A percentile compares a stretch with the other conserved stretches of the same genome.
Conservation (phyloP, 2,329 filamentous ascomycete genomes). For the Fusarium papillatum region DNA sequence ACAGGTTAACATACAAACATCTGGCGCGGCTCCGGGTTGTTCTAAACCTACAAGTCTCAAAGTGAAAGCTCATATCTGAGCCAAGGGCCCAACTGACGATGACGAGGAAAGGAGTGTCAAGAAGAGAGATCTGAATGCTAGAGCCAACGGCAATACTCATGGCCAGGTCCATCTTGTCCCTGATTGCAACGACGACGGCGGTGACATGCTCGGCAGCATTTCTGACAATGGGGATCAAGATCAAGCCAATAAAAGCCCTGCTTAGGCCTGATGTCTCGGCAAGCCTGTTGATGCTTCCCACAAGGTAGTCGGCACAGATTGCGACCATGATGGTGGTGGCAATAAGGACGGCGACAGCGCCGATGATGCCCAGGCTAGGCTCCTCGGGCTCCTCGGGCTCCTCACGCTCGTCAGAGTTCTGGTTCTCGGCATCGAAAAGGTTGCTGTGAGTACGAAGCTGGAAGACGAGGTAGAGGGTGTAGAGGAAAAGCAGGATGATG, state of each 20-base stretch:
- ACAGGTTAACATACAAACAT: too few relatives aligned
- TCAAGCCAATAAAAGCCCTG: slow-evolving; percentile 85
- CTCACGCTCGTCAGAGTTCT: too few relatives aligned
- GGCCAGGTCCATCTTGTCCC: slow-evolving; percentile 81
- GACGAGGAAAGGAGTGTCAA: slow-evolving; percentile 85
- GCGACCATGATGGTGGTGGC: slow-evolving; percentile 79
- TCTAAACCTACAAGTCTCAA: slow-evolving; percentile 69
- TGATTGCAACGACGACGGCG: slow-evolving; percentile 82
- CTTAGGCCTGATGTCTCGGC: slow-evolving; percentile 79
- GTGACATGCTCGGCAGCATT: slow-evolving; percentile 88
- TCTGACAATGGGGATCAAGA: slow-evolving; percentile 83
- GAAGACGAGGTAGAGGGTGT: too few relatives aligned
- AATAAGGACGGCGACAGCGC: slow-evolving; percentile 74
- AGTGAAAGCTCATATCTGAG: slow-evolving; percentile 82
- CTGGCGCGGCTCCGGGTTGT: not conserved
- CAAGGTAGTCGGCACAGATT: slow-evolving; percentile 83
- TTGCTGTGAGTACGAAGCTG: too few relatives aligned
- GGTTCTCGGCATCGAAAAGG: too few relatives aligned
- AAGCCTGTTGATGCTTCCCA: slow-evolving; percentile 81
- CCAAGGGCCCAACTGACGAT: slow-evolving; percentile 84
- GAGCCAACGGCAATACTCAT: slow-evolving; percentile 88
- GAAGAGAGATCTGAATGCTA: slow-evolving; percentile 85
- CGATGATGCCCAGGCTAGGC: slow-evolving; percentile 71
- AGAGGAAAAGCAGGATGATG: slow-evolving; percentile 69
- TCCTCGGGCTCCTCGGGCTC: slow-evolving; percentile 55